These are phyloP conservation scores for Nematocida sp. DNA, from an alignment of 371 early-diverging fungal species.

Conservation along the genomic window DNA sequence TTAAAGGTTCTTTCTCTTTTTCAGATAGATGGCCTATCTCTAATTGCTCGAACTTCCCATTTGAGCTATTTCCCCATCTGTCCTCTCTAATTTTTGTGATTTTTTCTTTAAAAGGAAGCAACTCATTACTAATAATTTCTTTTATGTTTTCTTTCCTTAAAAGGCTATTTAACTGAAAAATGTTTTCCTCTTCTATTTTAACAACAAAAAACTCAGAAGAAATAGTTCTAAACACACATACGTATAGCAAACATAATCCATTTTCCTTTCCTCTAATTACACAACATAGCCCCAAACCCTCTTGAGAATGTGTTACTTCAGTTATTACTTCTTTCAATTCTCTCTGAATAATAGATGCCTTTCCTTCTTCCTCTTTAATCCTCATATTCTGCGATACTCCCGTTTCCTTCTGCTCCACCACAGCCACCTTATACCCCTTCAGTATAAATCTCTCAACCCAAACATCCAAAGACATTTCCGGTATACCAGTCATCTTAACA, in stretches of 20 bases:
- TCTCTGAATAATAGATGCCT: slow-evolving; percentile 78
- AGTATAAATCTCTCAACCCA: slow-evolving; percentile 93
- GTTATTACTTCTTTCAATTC: slow-evolving; percentile 86
- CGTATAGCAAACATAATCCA: slow-evolving; percentile 54
- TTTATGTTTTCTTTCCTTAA: slow-evolving; percentile 67
- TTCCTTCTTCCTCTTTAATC: slow-evolving; percentile 70
- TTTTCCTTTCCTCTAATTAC: slow-evolving; percentile 79
- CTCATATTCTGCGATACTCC: slow-evolving; percentile 86
- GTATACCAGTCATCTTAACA: slow-evolving; percentile 99
- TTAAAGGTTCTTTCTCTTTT: slow-evolving; percentile 2
- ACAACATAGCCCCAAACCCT: slow-evolving; percentile 28
- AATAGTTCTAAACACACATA: slow-evolving; percentile 26
- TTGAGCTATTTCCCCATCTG: slow-evolving; percentile 1
- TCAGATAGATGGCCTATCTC: neutral
- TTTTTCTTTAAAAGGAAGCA: slow-evolving; percentile 8
- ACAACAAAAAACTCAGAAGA: slow-evolving; percentile 29
- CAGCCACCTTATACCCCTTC: slow-evolving; percentile 88
- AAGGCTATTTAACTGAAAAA: slow-evolving; percentile 74
- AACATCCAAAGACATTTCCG: slow-evolving; percentile 82
- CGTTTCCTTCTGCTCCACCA: slow-evolving; percentile 94
- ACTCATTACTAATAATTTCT: slow-evolving; percentile 59
- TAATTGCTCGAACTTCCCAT: neutral
- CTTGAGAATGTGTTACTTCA: slow-evolving; percentile 71
- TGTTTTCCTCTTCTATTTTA: slow-evolving; percentile 75
- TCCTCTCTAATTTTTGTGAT: slow-evolving; percentile 65